Percentiles rank a stretch among this genome's conserved stretches.
phyloP scores from a whole-genome alignment of 1,284 basidiomycete genomes.

The Melanopsichium pennsylvanicum region DNA sequence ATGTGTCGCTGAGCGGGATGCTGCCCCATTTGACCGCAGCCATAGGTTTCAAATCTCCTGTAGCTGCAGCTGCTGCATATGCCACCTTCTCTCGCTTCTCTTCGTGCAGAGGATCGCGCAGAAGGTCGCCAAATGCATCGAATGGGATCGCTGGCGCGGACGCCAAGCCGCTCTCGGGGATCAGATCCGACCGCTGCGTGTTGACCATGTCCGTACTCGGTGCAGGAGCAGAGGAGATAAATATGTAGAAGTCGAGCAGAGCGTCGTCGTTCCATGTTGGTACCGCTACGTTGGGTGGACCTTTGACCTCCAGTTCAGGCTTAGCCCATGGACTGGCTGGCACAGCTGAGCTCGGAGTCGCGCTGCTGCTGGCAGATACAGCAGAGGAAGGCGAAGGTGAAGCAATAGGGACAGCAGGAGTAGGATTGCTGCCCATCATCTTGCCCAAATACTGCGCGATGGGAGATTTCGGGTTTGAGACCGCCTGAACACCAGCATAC shows the following conservation, averaged over 20 bases:
- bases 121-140: conserved; percentile 22
- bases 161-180: conserved; percentile 13
- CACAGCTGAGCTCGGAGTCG: too few relatives aligned
- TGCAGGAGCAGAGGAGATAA: conserved; percentile 29
- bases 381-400: background rate
- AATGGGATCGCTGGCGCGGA: conserved; percentile 31
- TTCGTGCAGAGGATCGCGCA: conserved; percentile 25
- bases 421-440: conserved; percentile 13
- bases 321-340: background rate
- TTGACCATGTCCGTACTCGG: conserved; percentile 17
- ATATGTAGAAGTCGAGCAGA: conserved; percentile 50
- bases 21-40: conserved; percentile 45
- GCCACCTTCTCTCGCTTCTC: background rate
- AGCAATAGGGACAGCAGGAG: background rate
- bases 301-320: conserved; percentile 7
- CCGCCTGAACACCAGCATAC: conserved; percentile 38
- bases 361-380: too few relatives aligned
- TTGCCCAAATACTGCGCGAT: conserved; percentile 25
- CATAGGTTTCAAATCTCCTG: conserved; percentile 14
- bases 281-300: conserved; percentile 26
- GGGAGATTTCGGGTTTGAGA: conserved; percentile 34
- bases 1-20: conserved; percentile 32
- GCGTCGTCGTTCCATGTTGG: conserved; percentile 29
- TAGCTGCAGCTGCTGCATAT: background rate
- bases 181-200: conserved; percentile 43